phyloP scores from a whole-genome alignment of 495 filamentous ascomycete genomes.

The Neurospora terricola region DNA sequence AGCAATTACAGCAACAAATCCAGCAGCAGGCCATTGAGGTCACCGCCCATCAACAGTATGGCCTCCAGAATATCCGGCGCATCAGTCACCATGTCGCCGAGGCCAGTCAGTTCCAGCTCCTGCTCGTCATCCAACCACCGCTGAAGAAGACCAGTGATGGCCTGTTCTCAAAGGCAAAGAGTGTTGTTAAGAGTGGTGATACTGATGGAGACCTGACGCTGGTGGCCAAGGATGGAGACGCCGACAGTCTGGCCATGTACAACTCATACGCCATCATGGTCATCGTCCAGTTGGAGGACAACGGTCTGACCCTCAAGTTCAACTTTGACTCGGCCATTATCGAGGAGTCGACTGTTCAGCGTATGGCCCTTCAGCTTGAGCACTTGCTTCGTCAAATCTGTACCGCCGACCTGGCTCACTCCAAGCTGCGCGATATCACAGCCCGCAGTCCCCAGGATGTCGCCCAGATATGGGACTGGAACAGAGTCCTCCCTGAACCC shows the following conservation, averaged over 20 bases:
- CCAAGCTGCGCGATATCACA: conserved; percentile 8
- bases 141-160: too few species aligned
- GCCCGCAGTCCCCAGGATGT: conserved; percentile 12
- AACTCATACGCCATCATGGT: not conserved
- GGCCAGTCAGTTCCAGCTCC: conserved; percentile 30
- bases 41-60: conserved; percentile 35
- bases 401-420: not conserved
- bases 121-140: conserved; percentile 29
- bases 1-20: conserved; percentile 13
- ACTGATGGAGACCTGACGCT: not conserved
- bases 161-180: too few species aligned
- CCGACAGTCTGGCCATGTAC: not conserved
- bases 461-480: conserved; percentile 11
- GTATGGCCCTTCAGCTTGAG: conserved; percentile 17
- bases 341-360: conserved; percentile 13
- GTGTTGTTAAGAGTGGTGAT: not conserved
- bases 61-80: conserved; percentile 32
- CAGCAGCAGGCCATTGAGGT: conserved; percentile 27
- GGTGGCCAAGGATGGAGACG: not conserved
- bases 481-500: not conserved
- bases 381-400: conserved; percentile 10
- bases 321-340: conserved; percentile 15
- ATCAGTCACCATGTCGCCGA: conserved; percentile 17
- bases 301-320: not conserved
- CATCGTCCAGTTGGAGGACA: not conserved